These are phyloP conservation scores for Kurtzmaniella quercitrusa DNA, from an alignment of 1,139 yeast species.

Conservation along the genomic window DNA sequence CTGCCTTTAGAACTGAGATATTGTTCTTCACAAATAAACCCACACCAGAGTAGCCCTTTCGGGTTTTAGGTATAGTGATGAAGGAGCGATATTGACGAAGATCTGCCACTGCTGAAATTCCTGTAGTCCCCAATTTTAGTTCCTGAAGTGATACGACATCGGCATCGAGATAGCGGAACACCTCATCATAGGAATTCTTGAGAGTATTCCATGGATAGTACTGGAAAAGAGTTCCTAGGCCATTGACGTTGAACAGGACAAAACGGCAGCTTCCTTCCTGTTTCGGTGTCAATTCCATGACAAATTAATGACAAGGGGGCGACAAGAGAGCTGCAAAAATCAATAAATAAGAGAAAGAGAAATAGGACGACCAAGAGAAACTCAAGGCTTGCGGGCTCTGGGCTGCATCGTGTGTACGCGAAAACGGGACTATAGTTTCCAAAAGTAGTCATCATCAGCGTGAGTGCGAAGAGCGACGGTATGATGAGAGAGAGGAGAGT, in stretches of 20 bases:
- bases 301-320: too few relatives aligned
- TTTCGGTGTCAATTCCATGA: conserved; percentile 1
- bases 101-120: conserved; percentile 45
- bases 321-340: too few relatives aligned
- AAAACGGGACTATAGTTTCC: background rate
- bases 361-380: too few relatives aligned
- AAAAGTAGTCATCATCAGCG: too few relatives aligned
- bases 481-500: too few relatives aligned
- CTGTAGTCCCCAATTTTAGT: conserved; percentile 58
- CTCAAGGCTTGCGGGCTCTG: background rate
- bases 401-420: background rate
- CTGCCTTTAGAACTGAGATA: conserved; percentile 65
- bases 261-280: conserved; percentile 29
- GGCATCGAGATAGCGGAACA: conserved; percentile 56
- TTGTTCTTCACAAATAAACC: conserved; percentile 57
- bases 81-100: conserved; percentile 59
- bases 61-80: conserved; percentile 59
- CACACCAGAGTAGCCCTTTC: conserved; percentile 90
- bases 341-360: background rate
- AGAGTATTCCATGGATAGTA: conserved; percentile 76
- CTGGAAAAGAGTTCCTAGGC: conserved; percentile 71
- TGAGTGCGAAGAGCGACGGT: too few relatives aligned
- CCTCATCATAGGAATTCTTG: conserved; percentile 39
- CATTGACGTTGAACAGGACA: conserved; percentile 82
- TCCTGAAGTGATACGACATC: conserved; percentile 86